A percentile compares a stretch with the other conserved stretches of the same genome.
phyloP scores from a whole-genome alignment of 2,329 filamentous ascomycete genomes.

The Pseudocercospora vitis region DNA sequence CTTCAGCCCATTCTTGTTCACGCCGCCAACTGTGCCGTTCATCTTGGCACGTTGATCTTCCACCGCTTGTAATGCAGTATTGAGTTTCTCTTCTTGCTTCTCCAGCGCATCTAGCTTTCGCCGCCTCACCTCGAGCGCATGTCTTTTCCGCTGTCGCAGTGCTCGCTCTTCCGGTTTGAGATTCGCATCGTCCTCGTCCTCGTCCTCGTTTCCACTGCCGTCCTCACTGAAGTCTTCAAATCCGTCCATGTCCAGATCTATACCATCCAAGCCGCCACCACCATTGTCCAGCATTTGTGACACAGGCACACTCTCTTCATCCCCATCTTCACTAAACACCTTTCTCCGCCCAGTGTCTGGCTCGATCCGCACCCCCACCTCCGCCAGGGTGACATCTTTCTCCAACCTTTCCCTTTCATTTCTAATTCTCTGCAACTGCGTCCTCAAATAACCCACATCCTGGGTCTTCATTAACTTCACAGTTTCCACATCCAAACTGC shows the following conservation, averaged over 20 bases:
- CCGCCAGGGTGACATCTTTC: constrained; percentile 33
- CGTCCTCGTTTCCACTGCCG: constrained; percentile 27
- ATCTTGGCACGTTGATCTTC: constrained; percentile 62
- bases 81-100: constrained; percentile 56
- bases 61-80: constrained; percentile 56
- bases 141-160: constrained; percentile 53
- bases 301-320: constrained; percentile 19
- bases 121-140: constrained; percentile 50
- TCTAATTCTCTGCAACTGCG: constrained; percentile 56
- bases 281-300: constrained; percentile 2
- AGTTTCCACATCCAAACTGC: constrained; percentile 54
- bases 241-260: constrained; percentile 30
- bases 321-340: constrained; percentile 41
- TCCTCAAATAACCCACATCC: constrained; percentile 62
- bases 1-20: constrained; percentile 64
- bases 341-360: constrained; percentile 36
- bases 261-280: constrained; percentile 7
- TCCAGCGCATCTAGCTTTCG: constrained; percentile 54
- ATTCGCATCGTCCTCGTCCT: constrained; percentile 36
- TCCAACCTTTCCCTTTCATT: constrained; percentile 55
- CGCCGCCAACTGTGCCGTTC: constrained; percentile 59
- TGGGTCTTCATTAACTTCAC: constrained; percentile 66
- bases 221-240: constrained; percentile 26
- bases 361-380: constrained; percentile 45
- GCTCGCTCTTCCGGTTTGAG: constrained; percentile 43